Evolutionary conservation across 2,329 filamentous ascomycete genomes (phyloP), one percentile per base, ranked within the genome.

Genomic region (Ophiocordyceps camponoti-rufipedis): DNA sequence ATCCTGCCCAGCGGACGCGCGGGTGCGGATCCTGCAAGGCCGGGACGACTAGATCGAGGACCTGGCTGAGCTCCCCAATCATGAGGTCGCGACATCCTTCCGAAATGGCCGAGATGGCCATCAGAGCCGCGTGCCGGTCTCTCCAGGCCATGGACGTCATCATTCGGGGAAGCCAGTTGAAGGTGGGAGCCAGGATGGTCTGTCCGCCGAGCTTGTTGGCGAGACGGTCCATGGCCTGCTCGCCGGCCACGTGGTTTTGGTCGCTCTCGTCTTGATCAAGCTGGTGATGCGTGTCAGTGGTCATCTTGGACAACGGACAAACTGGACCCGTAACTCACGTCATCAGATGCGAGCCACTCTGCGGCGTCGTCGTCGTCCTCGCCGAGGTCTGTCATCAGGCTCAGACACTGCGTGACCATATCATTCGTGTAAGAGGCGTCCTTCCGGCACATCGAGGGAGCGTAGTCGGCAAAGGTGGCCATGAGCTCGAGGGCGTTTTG

Each of bases 51-150:
- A 98, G 73, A 51, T 94, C 86, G 43, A 98, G 72, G 19, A 98
- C 89, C 58, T 95, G 88, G 61, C 87, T 85, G 4, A 98, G 72
- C 62, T 98, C 91, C 40, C 84, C 84, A 52, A 94, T 74, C 91
- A 98, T 98, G 50, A 95, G 71, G 28, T 96, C 89, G 48, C 87
- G 81, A 59, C 91, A 98, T 35, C 91, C 91, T 63, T 98, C 91
- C 0, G 91, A 96, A 51, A 98, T 98, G 52, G 91, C 91, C 3
- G 89, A 96, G 49, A 98, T 95, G 23, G 91, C 91, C 91, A 98
- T 98, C 45, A 98, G 75, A 42, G 91, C 91, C 31, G 91, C 91
- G 62, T 98, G 91, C 50, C 89, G 79, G 62, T 98, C 91, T 57
- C 85, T 80, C 91, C 91, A 98, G 29, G 86, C 78, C 54, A 85